phyloP scores from a whole-genome alignment of 148 eudicot species.

The Rhododendron griersonianum region DNA sequence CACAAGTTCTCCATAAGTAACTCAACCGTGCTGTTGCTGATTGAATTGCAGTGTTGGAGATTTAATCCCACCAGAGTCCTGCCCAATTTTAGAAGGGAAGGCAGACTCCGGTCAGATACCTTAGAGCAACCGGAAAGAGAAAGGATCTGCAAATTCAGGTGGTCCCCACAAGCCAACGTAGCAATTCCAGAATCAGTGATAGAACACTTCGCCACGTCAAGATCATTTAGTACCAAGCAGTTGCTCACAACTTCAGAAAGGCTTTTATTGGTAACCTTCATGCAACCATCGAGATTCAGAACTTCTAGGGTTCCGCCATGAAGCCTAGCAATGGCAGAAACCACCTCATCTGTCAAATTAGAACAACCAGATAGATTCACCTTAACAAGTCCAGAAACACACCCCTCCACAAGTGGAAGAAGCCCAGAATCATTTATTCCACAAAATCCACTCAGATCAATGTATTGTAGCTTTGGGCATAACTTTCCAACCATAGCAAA shows the following conservation, averaged over 20 bases:
- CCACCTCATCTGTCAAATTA: conserved; percentile 54
- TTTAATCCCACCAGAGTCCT: conserved; percentile 63
- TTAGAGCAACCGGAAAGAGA: conserved; percentile 69
- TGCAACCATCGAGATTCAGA: conserved; percentile 70
- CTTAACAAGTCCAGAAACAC: conserved; percentile 53
- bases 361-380: conserved; percentile 64
- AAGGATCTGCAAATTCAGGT: conserved; percentile 55
- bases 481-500: conserved; percentile 58
- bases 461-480: conserved; percentile 62
- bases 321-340: conserved; percentile 40
- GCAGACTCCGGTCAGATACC: conserved; percentile 60
- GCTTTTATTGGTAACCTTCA: conserved; percentile 55
- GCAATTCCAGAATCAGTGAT: conserved; percentile 65
- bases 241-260: conserved; percentile 42
- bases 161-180: conserved; percentile 40
- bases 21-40: conserved; percentile 50
- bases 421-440: conserved; percentile 67
- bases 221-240: conserved; percentile 57
- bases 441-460: conserved; percentile 64
- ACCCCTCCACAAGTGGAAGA: conserved; percentile 46
- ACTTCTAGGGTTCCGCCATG: conserved; percentile 66
- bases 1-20: conserved; percentile 53
- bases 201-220: conserved; percentile 64
- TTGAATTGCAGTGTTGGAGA: conserved; percentile 65
- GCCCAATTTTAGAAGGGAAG: conserved; percentile 53